Base-by-base conservation (phyloP, 2,329 filamentous ascomycete species). In the Cordyceps tenuipes region DNA sequence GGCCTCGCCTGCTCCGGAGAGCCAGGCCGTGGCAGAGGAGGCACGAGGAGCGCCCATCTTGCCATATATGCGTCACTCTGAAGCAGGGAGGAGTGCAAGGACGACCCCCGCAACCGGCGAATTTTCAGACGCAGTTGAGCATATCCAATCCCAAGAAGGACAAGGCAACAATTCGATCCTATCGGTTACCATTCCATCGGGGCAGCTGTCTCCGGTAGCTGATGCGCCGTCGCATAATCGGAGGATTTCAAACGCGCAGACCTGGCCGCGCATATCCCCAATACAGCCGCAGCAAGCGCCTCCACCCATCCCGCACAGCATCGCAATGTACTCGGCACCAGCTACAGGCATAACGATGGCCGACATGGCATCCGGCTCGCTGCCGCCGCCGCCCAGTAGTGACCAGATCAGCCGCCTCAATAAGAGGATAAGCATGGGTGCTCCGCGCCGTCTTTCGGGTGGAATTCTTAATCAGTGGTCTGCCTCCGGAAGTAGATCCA, bases 231-330 rank as follows among this genome's bases (percentile, higher is more conserved):
- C 21, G 5, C 46, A 44, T 41, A 59, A 39, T 67, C 68, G 19
- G n/a, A 65, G 70, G 19, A 51, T 72, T 31, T 73, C 72, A 19
- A 75, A 72, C 59, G 65, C 68, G 13, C 71, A 69, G 63, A 82
- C 79, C 9, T 83, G 81, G 80, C 79, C 81, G 26, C 72, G 70
- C 19, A 68, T 64, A 21, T 68, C 69, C 15, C 69, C 69, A 39
- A 43, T 19, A 15, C 44, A 56, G 66, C 60, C 23, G 53, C 62
- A 29, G 13, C 29, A 53, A 48, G 41, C 43, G 57, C 41, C 31
- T 10, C 10, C 39, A 21, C 41, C 49, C 23, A 29, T 21, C 19
- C 49, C 41, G 9, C 39, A 53, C 15, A 39, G 39, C 43, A 9
- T 48, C 15, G 49, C 50, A 26, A 56, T 66, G 5, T 54, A 61